Evolutionary conservation across 2,329 filamentous ascomycete genomes (phyloP), one percentile per base, ranked within the genome.

Genomic region (Pestalotiopsis sp.): DNA sequence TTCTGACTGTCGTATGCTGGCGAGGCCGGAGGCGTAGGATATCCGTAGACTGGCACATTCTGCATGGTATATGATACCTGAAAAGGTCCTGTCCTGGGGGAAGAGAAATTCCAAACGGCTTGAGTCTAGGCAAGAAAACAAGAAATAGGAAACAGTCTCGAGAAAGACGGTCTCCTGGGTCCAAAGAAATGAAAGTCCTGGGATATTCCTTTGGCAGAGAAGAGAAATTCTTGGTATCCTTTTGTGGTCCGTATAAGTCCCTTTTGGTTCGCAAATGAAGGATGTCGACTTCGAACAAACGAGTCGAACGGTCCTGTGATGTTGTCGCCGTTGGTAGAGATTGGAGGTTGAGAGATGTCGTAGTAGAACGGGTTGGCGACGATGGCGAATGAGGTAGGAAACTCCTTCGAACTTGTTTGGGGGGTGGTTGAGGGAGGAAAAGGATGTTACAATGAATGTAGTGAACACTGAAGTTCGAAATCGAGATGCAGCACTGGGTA

Each of bases 11-110:
- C 84, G 81, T 87, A 85, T 69, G 82, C 81, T 69, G 87, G 87
- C 71, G 87, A 88, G 69, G 86, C 84, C 76, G 87, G 87, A 73
- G 87, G 87, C 72, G 86, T 88, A 75, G 85, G 86, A 79, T 87
- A 86, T 81, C 86, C 86, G 79, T 81, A 87, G 71, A 78, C 82
- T 80, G 83, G 81, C 81, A 86, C 85, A 85, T 88, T 84, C 83
- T 88, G 86, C 87, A 89, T 89, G 81, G 80, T 88, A 83, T 80
- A 75, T 73, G 76, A 76, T 68, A 36, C 31, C 31, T 36, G 31
- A 9, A 36, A 36, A 36, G 77, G 72, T 70, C 66, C 73, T 58
- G 76, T 73, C 73, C 72, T 71, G 73, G 49, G 68, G 67, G 13
- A 14, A 63, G 60, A 49, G 23, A 49, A 71, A 71, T 68, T 71